Percentiles rank a stretch among this genome's conserved stretches.
Evolutionary conservation across 2,329 filamentous ascomycete genomes (phyloP).

Genomic region (Pseudogymnoascus sp.): DNA sequence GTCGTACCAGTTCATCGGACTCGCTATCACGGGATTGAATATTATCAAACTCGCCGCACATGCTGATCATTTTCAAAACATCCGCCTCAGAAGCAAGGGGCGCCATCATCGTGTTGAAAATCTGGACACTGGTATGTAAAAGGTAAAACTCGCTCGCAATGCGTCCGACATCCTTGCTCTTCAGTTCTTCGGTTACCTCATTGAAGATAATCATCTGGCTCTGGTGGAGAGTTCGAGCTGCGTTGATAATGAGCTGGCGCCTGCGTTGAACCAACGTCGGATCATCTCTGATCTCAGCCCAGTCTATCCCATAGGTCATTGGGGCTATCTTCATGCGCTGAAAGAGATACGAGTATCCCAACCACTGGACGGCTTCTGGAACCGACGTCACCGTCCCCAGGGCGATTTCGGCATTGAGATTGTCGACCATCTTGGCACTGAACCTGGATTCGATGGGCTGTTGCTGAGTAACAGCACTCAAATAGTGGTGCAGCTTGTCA

Average conservation of each 20-base stretch:
- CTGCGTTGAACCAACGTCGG: conserved; percentile 79
- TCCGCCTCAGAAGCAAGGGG: conserved; percentile 82
- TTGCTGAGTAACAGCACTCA: conserved; percentile 89
- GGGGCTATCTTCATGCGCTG: conserved; percentile 93
- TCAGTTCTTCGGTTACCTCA: conserved; percentile 83
- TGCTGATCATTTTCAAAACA: conserved; percentile 89
- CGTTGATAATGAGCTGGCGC: conserved; percentile 78
- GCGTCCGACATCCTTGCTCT: conserved; percentile 88
- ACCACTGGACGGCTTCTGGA: conserved; percentile 88
- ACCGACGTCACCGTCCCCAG: conserved; percentile 94
- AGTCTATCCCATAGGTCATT: conserved; percentile 89
- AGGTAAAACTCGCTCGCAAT: conserved; percentile 98
- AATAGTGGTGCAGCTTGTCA: conserved; percentile 87
- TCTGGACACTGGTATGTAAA: conserved; percentile 83
- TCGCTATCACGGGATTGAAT: conserved; percentile 89
- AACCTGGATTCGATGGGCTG: conserved; percentile 97
- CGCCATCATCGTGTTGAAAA: conserved; percentile 94
- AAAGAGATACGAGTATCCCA: conserved; percentile 95
- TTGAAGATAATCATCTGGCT: conserved; percentile 99
- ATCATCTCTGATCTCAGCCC: conserved; percentile 82
- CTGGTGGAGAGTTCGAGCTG: conserved; percentile 76
- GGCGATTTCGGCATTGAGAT: conserved; percentile 90
- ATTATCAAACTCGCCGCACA: conserved; percentile 97
- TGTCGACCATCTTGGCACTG: conserved; percentile 88
- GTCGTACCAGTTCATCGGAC: conserved; percentile 71